Evolutionary conservation across 2,329 filamentous ascomycete genomes (phyloP), one percentile per base, ranked within the genome.

Genomic region (Ceratocystis huliohia): DNA sequence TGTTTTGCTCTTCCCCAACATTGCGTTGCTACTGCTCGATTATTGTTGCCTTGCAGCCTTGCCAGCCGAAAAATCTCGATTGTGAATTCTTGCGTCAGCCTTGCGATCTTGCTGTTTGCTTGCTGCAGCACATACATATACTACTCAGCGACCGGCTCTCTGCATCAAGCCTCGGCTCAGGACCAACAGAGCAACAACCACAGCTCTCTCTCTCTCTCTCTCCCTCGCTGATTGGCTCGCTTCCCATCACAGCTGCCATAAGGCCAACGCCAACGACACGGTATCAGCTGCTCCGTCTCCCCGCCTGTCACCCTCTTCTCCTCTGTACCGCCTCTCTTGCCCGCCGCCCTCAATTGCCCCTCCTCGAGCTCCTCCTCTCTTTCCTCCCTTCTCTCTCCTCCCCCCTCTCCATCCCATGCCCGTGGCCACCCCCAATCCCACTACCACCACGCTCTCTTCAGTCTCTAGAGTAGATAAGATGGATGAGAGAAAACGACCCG

Each of bases 401-500:
- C 62, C 63, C 66, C 66, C 53, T 4, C 71, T 70, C 72, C 83
- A 95, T 95, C 90, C 87, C 83, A 95, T 95, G 90, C 87, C 87
- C 87, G 84, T 89, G 84, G 86, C 89, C 80, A 88, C 89, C 79
- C 83, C 84, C 72, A 82, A 82, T 76, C 83, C 85, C 78, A 17
- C 61, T 28, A 82, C 87, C 77, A 77, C 79, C 75, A 82, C 87
- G 84, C 85, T 88, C 81, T 88, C 90, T 80, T 86, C 86, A 83
- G 82, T 89, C 79, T 81, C 86, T 81, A 96, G 94, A 84, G 68
- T 69, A 67, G 69, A 69, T 57, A 69, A 69, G 66, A 99, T 97
- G 93, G 94, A 99, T 84, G 94, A 97, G 82, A 91, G 94, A 84
- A 99, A 99, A 84, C 87, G 94, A 84, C 88, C 91, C 74, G 89